Base-by-base conservation (phyloP, 2,329 filamentous ascomycete species). In the Neopestalotiopsis rosae region DNA sequence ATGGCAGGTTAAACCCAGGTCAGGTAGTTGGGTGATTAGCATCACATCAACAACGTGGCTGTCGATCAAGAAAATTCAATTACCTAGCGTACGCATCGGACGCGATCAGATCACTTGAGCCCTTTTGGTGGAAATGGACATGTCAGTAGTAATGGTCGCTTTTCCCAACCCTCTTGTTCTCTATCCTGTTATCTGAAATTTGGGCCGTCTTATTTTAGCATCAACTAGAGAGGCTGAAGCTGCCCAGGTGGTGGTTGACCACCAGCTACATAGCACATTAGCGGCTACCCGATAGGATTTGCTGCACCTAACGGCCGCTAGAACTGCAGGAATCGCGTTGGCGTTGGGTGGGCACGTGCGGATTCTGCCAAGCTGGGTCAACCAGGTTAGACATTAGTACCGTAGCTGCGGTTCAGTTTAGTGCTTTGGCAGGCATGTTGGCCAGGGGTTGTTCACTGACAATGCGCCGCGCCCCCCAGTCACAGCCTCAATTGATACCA, bases 241-340 rank as follows among this genome's bases (percentile, higher is more conserved):
- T 28, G 24, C 24, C 24, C 24, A 28, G 24, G 24, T 28, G 24
- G 24, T 28, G 57, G 30, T 24, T 14, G 30, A 59, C 9, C 6
- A n/a, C 17, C 13, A 20, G 6, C 57, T 34, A 59, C 57, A 24
- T 7, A 9, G 24, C n/a, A 20, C 5, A 9, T 52, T 52, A 52
- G 45, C 45, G 20, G 17, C 45, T 9, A n/a, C 17, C n/a, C 45
- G n/a, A 10, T 52, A 20, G 45, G n/a, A 52, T 52, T 52, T n/a
- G 34, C 57, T 34, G 57, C 57, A 59, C 57, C 45, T 59, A 59
- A 59, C 57, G 57, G 57, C 57, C 28, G 57, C 57, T 59, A 59
- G 57, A 59, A 34, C 13, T 59, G 28, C 57, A 59, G 57, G 57
- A 34, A 34, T 30, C 45, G 45, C 45, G 6, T 20, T 24, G 45